Base-by-base conservation (phyloP, 108 stramenopile genomes). In the Fragilariopsis cylindrus region DNA sequence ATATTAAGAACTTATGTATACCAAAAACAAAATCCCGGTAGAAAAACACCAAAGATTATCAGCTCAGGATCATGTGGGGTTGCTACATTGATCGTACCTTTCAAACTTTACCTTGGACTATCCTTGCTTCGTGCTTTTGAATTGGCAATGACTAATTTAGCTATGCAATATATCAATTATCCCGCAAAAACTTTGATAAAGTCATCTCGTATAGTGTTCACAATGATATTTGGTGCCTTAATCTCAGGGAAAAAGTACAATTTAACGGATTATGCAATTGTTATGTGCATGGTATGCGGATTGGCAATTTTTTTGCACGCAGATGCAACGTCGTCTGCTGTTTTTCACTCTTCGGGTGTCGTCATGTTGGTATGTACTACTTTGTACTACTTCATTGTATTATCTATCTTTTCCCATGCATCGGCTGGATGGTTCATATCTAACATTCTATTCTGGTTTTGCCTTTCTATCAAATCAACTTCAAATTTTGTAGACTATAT, bases 101-200 rank as follows among this genome's bases (percentile, higher is more conserved):
- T 93, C 5, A 70, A 71, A 18, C 43, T 91, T 21, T 96, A 96
- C 70, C n/a, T 96, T 3, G 88, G 88, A 11, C 66, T 96, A 7
- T 89, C 88, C 3, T 55, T 92, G 5, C 74, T 96, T 15, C 83
- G 96, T 9, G 93, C 96, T 3, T 81, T 96, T 40, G 96, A 96
- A 70, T 65, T 94, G 69, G 92, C 78, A 6, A 88, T 94, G 90
- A 96, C 96, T 13, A 96, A 96, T 73, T 44, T 92, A 58, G 92
- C 93, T 2, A 94, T 96, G 96, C 89, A 92, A 74, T 96, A 93
- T 68, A 84, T 96, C 49, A 94, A 94, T 76, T 96, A 96, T 73
- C 96, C 96, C 12, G 92, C 91, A 41, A 96, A 96, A 77, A 96
- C 96, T 6, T 73, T 96, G 8, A 92, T 96, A 87, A 96, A 96